A percentile compares a stretch with the other conserved stretches of the same genome.
These are phyloP conservation scores for Anacardium occidentale DNA, from an alignment of 345 rosid species.

Conservation along the genomic window DNA sequence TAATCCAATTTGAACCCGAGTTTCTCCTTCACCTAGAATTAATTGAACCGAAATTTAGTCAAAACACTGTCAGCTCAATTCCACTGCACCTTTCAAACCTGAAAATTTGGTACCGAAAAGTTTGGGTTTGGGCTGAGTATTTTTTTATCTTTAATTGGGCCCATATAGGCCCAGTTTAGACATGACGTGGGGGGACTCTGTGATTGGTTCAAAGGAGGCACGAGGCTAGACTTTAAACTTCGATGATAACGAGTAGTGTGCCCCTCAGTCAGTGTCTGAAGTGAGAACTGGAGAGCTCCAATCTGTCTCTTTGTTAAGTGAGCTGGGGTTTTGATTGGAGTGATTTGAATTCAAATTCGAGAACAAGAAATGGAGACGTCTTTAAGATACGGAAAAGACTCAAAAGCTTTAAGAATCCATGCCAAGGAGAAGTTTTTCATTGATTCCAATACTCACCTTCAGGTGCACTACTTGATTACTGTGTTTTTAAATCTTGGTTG, in stretches of 20 bases:
- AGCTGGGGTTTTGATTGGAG: slow-evolving; percentile 6
- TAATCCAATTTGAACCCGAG: too few species aligned
- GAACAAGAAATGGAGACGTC: slow-evolving; percentile 68
- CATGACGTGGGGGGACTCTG: background rate
- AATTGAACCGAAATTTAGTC: too few species aligned
- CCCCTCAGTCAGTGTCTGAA: too few species aligned
- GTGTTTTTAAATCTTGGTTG: background rate
- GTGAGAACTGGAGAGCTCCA: too few species aligned
- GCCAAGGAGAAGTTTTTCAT: slow-evolving; percentile 75
- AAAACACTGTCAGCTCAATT: too few species aligned
- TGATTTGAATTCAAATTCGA: background rate
- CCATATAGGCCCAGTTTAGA: too few species aligned
- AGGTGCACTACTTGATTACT: slow-evolving; percentile 37
- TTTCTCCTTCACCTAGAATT: too few species aligned
- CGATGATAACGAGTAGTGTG: background rate
- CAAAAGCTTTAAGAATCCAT: slow-evolving; percentile 70
- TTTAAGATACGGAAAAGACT: slow-evolving; percentile 59
- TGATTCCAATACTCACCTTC: slow-evolving; percentile 63
- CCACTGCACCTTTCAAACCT: too few species aligned
- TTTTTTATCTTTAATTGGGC: too few species aligned
- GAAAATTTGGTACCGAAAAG: too few species aligned
- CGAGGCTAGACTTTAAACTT: background rate
- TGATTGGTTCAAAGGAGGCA: background rate
- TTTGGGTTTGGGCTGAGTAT: background rate
- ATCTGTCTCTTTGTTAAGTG: too few species aligned